phyloP scores from a whole-genome alignment of 2,329 filamentous ascomycete species.

The Aspergillus japonicus region DNA sequence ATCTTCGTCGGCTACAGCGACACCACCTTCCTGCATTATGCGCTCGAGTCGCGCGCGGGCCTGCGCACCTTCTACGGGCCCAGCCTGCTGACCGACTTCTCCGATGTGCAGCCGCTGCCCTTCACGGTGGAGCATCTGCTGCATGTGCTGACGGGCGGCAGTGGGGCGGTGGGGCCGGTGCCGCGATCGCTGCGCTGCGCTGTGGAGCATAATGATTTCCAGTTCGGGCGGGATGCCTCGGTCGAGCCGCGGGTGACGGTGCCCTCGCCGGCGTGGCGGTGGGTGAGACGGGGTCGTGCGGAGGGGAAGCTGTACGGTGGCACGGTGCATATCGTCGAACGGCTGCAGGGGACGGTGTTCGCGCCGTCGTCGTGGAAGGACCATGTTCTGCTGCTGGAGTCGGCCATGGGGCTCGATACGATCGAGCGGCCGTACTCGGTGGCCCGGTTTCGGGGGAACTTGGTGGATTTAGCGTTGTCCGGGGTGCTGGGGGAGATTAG shows the following conservation, averaged over 20 bases:
- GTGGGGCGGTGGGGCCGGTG: not conserved
- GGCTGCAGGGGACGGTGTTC: conserved; percentile 25
- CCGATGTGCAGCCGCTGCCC: conserved; percentile 13
- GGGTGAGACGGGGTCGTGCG: not conserved
- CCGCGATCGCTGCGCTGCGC: not conserved
- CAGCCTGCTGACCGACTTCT: conserved; percentile 24
- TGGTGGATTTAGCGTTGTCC: conserved; percentile 43
- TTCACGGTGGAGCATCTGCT: conserved; percentile 13
- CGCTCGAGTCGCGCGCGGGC: not conserved
- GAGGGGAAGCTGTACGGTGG: conserved; percentile 41
- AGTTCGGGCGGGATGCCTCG: not conserved
- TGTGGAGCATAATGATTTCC: not conserved
- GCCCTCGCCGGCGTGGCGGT: not conserved
- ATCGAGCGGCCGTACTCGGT: not conserved
- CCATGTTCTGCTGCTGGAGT: conserved; percentile 38
- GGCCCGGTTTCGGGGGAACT: conserved; percentile 17
- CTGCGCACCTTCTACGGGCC: conserved; percentile 30
- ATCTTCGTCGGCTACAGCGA: conserved; percentile 35
- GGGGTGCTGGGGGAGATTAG: conserved; percentile 45
- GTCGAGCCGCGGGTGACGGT: not conserved
- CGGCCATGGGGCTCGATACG: conserved; percentile 24
- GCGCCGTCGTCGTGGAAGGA: conserved; percentile 17
- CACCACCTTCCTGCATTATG: conserved; percentile 29
- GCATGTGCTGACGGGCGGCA: not conserved
- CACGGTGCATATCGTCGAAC: conserved; percentile 12